Base-by-base conservation (phyloP, 1,139 yeast species). In the Candida tetrigidarum region DNA sequence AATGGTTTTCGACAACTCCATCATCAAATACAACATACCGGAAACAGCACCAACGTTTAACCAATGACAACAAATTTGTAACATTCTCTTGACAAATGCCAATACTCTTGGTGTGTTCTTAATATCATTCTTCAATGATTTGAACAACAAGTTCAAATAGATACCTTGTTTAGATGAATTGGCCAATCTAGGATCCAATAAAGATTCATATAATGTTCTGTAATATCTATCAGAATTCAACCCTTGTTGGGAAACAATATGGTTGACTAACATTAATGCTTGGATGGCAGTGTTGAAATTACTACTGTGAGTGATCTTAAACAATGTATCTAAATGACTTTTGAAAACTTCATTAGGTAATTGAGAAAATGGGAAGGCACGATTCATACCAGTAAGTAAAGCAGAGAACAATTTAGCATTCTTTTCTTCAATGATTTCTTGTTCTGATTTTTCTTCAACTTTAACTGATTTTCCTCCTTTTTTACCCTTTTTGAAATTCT, bases 231-330 rank as follows among this genome's bases (percentile, higher is more conserved):
- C 96, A 19, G 81, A 63, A 53, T 78, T 74, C 55, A 83, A 66
- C 25, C 74, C 70, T 51, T 86, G 88, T 48, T 74, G 71, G 20
- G 78, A 59, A 16, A 81, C 72, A 50, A 93, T 87, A 60, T 90
- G 97, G 63, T 86, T 83, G 44, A 93, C 82, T 58, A 93, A 80
- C 25, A 87, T 84, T 53, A 95, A 76, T 0, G 99, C 96, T 70
- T 95, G 99, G 26, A 95, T 84, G 8, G 96, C 85, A 2, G 99
- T 93, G 64, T 90, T 91, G 73, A 93, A 92, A 64, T 95, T 95
- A 23, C 96, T 83, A 18, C 97, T 86, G 64, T 93, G 98, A 2
- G 98, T 92, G 59, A 93, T 92, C 59, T 83, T 83, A 74, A 86
- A 95, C 47, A 93, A 71, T 0, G 96, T 86, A 58, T 90, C 85